A percentile compares a stretch with the other conserved stretches of the same genome.
Evolutionary conservation across 208 protist genomes (phyloP).

Genomic region (Trypanosoma vivax): DNA sequence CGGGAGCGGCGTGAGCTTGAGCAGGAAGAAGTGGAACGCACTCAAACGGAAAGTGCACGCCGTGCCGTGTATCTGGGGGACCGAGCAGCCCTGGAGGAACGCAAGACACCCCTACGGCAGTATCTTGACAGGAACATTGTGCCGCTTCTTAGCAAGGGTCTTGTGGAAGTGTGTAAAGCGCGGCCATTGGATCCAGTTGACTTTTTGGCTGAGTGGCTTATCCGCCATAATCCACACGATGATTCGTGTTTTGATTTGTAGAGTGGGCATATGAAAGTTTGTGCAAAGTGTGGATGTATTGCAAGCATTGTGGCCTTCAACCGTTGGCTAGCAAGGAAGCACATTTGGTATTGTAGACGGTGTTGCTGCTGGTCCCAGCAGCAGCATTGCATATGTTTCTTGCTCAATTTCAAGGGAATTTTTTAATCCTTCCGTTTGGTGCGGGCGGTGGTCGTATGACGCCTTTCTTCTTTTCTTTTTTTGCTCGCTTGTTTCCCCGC

Average conservation of each 20-base stretch:
- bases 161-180: constrained; percentile 87
- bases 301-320: not conserved
- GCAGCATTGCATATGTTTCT: no score
- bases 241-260: constrained; percentile 75
- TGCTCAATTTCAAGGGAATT: no score
- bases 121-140: constrained; percentile 92
- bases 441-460: no score
- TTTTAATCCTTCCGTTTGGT: no score
- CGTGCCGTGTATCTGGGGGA: constrained; percentile 58
- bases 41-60: constrained; percentile 20
- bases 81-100: constrained; percentile 64
- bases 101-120: constrained; percentile 72
- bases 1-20: constrained; percentile 14
- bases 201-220: constrained; percentile 90
- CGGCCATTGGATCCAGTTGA: constrained; percentile 93
- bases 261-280: no score
- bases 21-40: constrained; percentile 13
- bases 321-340: no score
- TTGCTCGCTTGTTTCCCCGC: no score
- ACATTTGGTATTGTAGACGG: no score
- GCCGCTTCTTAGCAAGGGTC: constrained; percentile 89
- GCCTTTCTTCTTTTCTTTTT: not conserved
- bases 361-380: no score
- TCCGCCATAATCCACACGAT: constrained; percentile 86
- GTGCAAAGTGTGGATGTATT: constrained; percentile 8